Percentiles rank a stretch among this genome's conserved stretches.
phyloP scores from a whole-genome alignment of 768 basidiomycete genomes.

The Leccinum disarticulatum region DNA sequence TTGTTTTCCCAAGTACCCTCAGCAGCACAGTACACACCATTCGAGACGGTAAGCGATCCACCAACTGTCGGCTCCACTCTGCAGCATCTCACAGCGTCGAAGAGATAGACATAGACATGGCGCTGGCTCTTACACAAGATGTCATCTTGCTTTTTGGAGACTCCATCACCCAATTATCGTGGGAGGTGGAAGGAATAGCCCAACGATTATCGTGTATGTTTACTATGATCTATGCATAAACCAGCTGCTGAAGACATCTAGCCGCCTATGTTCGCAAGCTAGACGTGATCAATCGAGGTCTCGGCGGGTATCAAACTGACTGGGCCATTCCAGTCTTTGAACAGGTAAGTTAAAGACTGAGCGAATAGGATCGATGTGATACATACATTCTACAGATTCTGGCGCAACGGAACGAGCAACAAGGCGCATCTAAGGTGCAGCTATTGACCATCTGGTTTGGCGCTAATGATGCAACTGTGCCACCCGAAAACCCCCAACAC shows the following conservation, averaged over 20 bases:
- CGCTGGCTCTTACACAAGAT: constrained; percentile 54
- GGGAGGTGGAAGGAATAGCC: constrained; percentile 61
- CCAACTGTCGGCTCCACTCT: neutral
- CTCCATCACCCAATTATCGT: constrained; percentile 73
- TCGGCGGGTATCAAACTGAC: constrained; percentile 82
- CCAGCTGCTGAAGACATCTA: constrained; percentile 28
- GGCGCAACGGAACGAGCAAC: constrained; percentile 48
- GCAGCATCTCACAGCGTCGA: neutral
- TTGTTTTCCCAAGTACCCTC: neutral
- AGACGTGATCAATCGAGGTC: constrained; percentile 85
- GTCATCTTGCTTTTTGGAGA: constrained; percentile 78
- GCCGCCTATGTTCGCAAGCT: constrained; percentile 78
- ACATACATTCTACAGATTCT: constrained; percentile 45
- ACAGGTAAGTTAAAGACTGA: constrained; percentile 44
- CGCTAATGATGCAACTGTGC: constrained; percentile 75
- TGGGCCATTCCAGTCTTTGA: constrained; percentile 83
- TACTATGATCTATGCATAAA: neutral
- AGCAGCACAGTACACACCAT: neutral
- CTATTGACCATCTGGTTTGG: constrained; percentile 90
- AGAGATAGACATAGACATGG: constrained; percentile 40
- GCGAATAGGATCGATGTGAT: neutral
- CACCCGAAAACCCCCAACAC: constrained; percentile 66
- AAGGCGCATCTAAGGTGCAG: constrained; percentile 56
- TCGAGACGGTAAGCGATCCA: neutral
- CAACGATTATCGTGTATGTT: constrained; percentile 53